Conservation (phyloP, 805 yeast genomes). For the Ogataea methanolica region DNA sequence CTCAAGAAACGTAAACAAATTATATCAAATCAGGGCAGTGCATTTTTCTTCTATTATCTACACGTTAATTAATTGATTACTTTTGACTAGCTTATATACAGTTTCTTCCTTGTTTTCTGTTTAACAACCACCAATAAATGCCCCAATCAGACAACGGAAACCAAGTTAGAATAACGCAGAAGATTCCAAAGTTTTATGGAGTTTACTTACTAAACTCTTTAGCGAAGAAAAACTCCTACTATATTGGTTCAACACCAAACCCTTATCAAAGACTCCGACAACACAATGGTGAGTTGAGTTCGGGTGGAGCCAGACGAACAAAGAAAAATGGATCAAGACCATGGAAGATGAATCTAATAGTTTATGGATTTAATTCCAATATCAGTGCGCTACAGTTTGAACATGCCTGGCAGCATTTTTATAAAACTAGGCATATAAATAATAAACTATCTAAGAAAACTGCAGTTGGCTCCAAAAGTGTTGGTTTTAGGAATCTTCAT, state of each 20-base stretch:
- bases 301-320: constrained; percentile 71
- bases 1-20: background rate
- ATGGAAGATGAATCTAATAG: constrained; percentile 63
- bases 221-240: constrained; percentile 54
- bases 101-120: too few species aligned
- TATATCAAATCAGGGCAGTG: too few species aligned
- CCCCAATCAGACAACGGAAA: background rate
- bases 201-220: constrained; percentile 66
- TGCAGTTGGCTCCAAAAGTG: constrained; percentile 26
- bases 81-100: too few species aligned
- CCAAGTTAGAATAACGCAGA: background rate
- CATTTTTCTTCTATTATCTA: too few species aligned
- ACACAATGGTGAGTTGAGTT: constrained; percentile 64
- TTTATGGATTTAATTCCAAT: constrained; percentile 69
- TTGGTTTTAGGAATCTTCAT: constrained; percentile 30
- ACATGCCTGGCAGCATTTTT: constrained; percentile 78
- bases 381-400: constrained; percentile 75
- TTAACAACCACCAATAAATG: too few species aligned
- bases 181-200: constrained; percentile 50
- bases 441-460: constrained; percentile 36
- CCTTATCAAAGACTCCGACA: constrained; percentile 65
- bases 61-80: too few species aligned
- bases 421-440: constrained; percentile 57
- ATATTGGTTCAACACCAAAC: constrained; percentile 80
- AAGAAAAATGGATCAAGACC: constrained; percentile 56